Evolutionary conservation across 345 rosid genomes (phyloP).

Genomic region (Rhizophora mangle): DNA sequence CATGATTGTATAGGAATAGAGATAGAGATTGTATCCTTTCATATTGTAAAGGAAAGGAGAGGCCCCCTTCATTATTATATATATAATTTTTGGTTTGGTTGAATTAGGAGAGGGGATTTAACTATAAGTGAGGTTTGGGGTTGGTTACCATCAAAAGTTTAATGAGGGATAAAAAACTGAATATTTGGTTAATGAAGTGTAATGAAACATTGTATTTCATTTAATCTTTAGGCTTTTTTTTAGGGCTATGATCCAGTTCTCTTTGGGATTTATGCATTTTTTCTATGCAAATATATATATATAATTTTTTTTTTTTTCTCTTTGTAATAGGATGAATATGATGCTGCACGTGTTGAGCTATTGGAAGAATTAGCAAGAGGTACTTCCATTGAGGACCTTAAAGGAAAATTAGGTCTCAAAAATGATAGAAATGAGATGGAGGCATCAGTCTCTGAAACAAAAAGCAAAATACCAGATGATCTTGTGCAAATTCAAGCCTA

Average conservation of each 20-base stretch:
- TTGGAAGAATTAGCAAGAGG: conserved; percentile 78
- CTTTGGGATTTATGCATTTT: too few relatives aligned
- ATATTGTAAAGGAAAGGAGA: too few relatives aligned
- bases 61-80: too few relatives aligned
- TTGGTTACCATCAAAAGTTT: too few relatives aligned
- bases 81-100: too few relatives aligned
- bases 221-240: not conserved
- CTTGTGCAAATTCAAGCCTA: conserved; percentile 62
- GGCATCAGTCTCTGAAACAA: conserved; percentile 30
- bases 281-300: too few relatives aligned
- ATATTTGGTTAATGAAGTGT: too few relatives aligned
- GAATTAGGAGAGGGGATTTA: too few relatives aligned
- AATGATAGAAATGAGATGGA: conserved; percentile 43
- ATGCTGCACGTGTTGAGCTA: conserved; percentile 90
- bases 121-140: too few relatives aligned
- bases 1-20: too few relatives aligned
- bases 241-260: not conserved
- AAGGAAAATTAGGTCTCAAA: conserved; percentile 56
- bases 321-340: conserved; percentile 71
- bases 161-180: too few relatives aligned
- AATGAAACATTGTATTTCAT: not conserved
- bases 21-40: too few relatives aligned
- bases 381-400: conserved; percentile 67
- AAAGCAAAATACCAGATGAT: conserved; percentile 50
- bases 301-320: not conserved